Conservation (phyloP, 2,329 filamentous ascomycete genomes). For the Lizonia empirigonia region DNA sequence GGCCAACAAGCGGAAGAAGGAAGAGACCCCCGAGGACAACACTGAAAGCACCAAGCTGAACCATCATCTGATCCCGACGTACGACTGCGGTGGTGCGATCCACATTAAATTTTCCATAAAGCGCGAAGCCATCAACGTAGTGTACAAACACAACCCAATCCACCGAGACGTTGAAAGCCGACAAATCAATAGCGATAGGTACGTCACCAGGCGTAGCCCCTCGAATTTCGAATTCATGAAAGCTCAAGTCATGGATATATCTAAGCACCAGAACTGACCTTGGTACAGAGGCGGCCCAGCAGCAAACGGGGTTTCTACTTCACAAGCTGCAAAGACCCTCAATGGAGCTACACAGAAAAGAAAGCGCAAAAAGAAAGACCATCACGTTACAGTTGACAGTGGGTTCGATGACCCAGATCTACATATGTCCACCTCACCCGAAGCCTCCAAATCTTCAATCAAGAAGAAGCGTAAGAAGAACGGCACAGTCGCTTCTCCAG, state of each 20-base stretch:
- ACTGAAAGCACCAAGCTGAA: constrained; percentile 6
- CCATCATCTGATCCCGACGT: constrained; percentile 23
- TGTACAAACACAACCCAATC: constrained; percentile 47
- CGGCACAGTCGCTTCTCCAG: constrained; percentile 1
- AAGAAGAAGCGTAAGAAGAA: constrained; percentile 33
- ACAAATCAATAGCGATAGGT: constrained; percentile 23
- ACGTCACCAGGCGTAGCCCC: constrained; percentile 1
- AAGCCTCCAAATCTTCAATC: constrained; percentile 19
- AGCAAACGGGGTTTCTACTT: background rate
- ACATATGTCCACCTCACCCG: constrained; percentile 32
- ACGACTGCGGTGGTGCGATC: constrained; percentile 44
- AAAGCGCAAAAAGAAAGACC: constrained; percentile 27
- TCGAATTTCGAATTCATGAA: background rate
- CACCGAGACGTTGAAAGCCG: constrained; percentile 34
- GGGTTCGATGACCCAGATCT: constrained; percentile 19
- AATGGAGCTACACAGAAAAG: constrained; percentile 20
- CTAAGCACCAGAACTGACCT: background rate
- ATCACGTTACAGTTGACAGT: constrained; percentile 9
- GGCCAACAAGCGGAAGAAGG: constrained; percentile 30
- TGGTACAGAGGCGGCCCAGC: background rate
- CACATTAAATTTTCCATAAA: constrained; percentile 45
- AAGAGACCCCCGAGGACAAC: constrained; percentile 12
- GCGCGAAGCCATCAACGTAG: constrained; percentile 41
- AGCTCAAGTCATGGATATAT: background rate
- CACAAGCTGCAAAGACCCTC: background rate